A percentile compares a stretch with the other conserved stretches of the same genome.
Evolutionary conservation across 257 asterid genomes (phyloP).

Genomic region (Solanum lycopersicoides): DNA sequence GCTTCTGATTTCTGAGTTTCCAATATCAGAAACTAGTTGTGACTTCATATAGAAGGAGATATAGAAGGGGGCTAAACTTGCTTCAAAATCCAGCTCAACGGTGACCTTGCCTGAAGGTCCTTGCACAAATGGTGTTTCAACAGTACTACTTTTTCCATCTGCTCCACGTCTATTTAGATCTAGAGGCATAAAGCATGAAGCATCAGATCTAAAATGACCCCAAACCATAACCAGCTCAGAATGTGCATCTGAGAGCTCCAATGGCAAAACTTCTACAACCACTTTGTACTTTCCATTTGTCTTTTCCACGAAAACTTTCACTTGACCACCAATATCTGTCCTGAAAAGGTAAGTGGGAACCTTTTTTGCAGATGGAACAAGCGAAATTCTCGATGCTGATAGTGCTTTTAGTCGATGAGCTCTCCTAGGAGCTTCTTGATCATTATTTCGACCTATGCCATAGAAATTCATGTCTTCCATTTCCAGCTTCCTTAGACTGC

Average conservation of each 20-base stretch:
- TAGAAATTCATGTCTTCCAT: slow-evolving; percentile 6
- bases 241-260: slow-evolving; percentile 17
- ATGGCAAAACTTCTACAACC: slow-evolving; percentile 36
- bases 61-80: slow-evolving; percentile 55
- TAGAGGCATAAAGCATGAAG: slow-evolving; percentile 39
- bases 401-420: slow-evolving; percentile 29
- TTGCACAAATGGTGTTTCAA: slow-evolving; percentile 45
- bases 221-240: slow-evolving; percentile 45
- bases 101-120: slow-evolving; percentile 27
- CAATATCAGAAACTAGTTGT: slow-evolving; percentile 8
- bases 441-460: background rate
- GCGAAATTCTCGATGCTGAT: slow-evolving; percentile 27
- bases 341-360: slow-evolving; percentile 47
- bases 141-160: slow-evolving; percentile 13
- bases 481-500: slow-evolving; percentile 12
- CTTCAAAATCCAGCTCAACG: slow-evolving; percentile 60
- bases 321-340: slow-evolving; percentile 56
- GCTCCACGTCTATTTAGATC: slow-evolving; percentile 22
- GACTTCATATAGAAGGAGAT: slow-evolving; percentile 54
- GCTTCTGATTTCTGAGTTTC: slow-evolving; percentile 44
- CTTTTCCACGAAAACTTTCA: slow-evolving; percentile 50
- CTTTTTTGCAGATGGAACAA: slow-evolving; percentile 24
- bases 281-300: slow-evolving; percentile 30
- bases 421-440: slow-evolving; percentile 9
- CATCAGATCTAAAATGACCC: slow-evolving; percentile 62